Conservation (phyloP, 192 early-diverging fungal species). For the Backusella morwellensis region DNA sequence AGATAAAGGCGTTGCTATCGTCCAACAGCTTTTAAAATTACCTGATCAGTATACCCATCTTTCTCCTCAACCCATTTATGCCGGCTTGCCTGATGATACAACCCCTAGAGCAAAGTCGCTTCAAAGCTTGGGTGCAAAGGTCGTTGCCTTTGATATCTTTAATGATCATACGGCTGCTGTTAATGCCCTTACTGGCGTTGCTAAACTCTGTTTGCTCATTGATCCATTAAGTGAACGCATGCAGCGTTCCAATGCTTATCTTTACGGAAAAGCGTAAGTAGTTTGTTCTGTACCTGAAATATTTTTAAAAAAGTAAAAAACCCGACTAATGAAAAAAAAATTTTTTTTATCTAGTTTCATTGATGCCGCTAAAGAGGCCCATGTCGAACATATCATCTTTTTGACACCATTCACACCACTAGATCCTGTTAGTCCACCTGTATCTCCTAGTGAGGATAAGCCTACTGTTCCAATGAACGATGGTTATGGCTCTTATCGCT, state of each 20-base stretch:
- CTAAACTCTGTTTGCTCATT: slow-evolving; percentile 33
- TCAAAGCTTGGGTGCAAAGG: slow-evolving; percentile 21
- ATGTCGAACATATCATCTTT: slow-evolving; percentile 37
- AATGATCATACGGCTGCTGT: slow-evolving; percentile 19
- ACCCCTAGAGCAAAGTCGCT: slow-evolving; percentile 24
- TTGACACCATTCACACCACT: slow-evolving; percentile 33
- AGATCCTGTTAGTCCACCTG: slow-evolving; percentile 18
- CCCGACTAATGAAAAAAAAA: slow-evolving; percentile 7
- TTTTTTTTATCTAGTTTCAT: slow-evolving; percentile 26
- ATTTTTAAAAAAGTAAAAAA: not conserved
- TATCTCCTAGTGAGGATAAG: not conserved
- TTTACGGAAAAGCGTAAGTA: slow-evolving; percentile 32
- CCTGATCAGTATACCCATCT: slow-evolving; percentile 28
- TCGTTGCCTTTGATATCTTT: slow-evolving; percentile 32
- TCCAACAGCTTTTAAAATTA: slow-evolving; percentile 31
- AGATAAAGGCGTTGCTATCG: slow-evolving; percentile 37
- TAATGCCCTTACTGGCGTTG: slow-evolving; percentile 28
- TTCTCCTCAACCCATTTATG: slow-evolving; percentile 25
- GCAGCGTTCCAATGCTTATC: slow-evolving; percentile 24
- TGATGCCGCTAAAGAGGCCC: slow-evolving; percentile 36
- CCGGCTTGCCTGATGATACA: slow-evolving; percentile 30
- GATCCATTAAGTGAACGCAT: slow-evolving; percentile 39
- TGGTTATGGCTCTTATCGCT: slow-evolving; percentile 16
- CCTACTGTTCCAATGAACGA: not conserved
- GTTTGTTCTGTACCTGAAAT: not conserved